A percentile compares a stretch with the other conserved stretches of the same genome.
phyloP scores from a whole-genome alignment of 345 rosid genomes.

The Eucalyptus camaldulensis region DNA sequence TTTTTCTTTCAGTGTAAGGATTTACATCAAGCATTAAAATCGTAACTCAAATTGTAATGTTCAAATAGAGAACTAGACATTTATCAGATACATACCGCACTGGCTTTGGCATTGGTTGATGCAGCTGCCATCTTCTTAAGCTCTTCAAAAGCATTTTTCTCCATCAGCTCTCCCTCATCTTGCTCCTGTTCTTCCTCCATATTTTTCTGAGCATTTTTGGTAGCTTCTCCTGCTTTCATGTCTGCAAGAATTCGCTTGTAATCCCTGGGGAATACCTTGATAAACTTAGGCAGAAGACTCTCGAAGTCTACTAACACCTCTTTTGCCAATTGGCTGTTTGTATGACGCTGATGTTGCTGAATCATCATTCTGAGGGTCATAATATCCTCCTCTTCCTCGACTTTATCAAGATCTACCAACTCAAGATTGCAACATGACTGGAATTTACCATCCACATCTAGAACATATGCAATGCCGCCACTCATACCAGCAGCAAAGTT shows the following conservation, averaged over 20 bases:
- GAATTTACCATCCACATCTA: conserved; percentile 78
- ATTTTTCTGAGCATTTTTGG: conserved; percentile 29
- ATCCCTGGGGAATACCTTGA: conserved; percentile 96
- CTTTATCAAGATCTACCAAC: conserved; percentile 90
- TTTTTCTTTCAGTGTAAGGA: neutral
- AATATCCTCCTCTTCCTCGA: conserved; percentile 87
- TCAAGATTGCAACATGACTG: conserved; percentile 76
- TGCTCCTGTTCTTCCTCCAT: conserved; percentile 36
- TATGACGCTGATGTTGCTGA: conserved; percentile 93
- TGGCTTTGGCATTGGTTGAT: conserved; percentile 28
- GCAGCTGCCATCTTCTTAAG: conserved; percentile 78
- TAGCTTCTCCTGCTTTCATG: conserved; percentile 47
- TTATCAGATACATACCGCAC: conserved; percentile 14
- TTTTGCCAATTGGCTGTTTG: conserved; percentile 79
- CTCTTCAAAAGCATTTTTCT: conserved; percentile 81
- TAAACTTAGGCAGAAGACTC: conserved; percentile 58
- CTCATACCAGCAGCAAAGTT: conserved; percentile 99
- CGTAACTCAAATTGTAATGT: neutral
- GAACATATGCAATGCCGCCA: conserved; percentile 94
- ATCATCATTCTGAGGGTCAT: conserved; percentile 88
- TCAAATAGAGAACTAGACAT: neutral
- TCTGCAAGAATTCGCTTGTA: conserved; percentile 84
- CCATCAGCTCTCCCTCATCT: conserved; percentile 41
- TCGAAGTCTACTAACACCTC: conserved; percentile 80
- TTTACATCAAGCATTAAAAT: neutral